Evolutionary conservation across 371 early-diverging fungal species (phyloP).

Genomic region (Racocetra persica): DNA sequence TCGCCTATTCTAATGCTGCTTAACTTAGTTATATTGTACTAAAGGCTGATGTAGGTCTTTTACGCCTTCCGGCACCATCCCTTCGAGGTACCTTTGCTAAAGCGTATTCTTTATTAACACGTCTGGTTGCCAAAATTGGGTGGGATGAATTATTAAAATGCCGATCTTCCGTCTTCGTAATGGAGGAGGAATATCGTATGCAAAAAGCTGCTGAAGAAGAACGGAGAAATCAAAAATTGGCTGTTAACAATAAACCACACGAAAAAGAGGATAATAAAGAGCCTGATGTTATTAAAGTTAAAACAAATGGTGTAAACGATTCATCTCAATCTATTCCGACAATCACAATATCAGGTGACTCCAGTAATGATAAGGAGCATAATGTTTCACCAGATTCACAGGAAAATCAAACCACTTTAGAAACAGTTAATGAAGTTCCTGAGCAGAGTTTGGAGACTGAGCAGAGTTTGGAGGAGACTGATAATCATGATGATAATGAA

Average conservation of each 20-base stretch:
- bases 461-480: no score
- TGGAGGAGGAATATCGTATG: constrained; percentile 96
- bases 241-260: neutral
- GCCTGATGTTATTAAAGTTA: neutral
- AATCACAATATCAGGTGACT: constrained; percentile 46
- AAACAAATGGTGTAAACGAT: constrained; percentile 38
- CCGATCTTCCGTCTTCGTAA: constrained; percentile 91
- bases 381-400: neutral
- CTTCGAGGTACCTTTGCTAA: constrained; percentile 90
- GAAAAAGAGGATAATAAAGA: neutral
- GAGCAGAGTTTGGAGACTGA: constrained; percentile 29
- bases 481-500: constrained; percentile 41
- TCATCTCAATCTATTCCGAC: constrained; percentile 6
- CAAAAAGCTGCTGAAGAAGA: constrained; percentile 72
- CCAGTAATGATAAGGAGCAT: constrained; percentile 42
- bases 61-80: constrained; percentile 85
- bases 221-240: constrained; percentile 43
- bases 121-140: constrained; percentile 82
- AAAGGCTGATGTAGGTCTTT: constrained; percentile 67
- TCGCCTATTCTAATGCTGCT: neutral
- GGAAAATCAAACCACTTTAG: constrained; percentile 45
- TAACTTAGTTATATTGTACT: neutral
- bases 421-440: constrained; percentile 44
- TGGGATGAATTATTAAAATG: constrained; percentile 94
- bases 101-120: constrained; percentile 85